Conservation (phyloP, 805 yeast species). For the Zygosaccharomyces bailii region DNA sequence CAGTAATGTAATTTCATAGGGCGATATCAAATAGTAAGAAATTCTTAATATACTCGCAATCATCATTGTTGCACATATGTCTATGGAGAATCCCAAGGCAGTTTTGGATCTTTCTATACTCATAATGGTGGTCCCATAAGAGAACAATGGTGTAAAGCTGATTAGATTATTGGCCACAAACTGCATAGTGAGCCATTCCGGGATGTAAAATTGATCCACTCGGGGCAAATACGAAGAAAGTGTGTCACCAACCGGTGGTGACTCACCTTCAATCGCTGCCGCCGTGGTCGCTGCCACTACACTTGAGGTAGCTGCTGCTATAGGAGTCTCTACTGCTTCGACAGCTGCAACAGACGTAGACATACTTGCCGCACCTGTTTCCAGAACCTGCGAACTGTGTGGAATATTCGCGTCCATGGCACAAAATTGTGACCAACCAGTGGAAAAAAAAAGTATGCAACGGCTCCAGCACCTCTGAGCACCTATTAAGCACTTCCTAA, state of each 20-base stretch:
- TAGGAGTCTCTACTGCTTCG: too few species aligned
- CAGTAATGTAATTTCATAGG: constrained; percentile 74
- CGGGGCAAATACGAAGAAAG: constrained; percentile 34
- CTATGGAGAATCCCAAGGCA: constrained; percentile 81
- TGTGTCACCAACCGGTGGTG: constrained; percentile 19
- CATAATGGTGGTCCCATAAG: constrained; percentile 80
- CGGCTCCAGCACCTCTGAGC: constrained; percentile 1
- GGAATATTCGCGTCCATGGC: not conserved
- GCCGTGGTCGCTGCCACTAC: constrained; percentile 9
- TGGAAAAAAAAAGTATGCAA: not conserved
- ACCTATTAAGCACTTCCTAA: not conserved
- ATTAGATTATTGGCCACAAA: constrained; percentile 61
- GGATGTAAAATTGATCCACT: constrained; percentile 44
- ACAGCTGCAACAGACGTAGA: constrained; percentile 3
- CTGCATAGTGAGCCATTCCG: constrained; percentile 52
- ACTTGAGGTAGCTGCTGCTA: constrained; percentile 2
- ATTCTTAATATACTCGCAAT: constrained; percentile 71
- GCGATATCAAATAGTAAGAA: constrained; percentile 71
- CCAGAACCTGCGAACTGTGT: not conserved
- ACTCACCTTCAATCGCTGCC: constrained; percentile 3
- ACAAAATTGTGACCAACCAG: constrained; percentile 1
- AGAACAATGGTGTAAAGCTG: constrained; percentile 77
- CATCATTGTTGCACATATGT: constrained; percentile 88
- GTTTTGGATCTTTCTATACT: constrained; percentile 62
- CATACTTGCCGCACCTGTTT: not conserved